These are phyloP conservation scores for Pseudocercospora fijiensis DNA, from an alignment of 2,329 filamentous ascomycete species.

Conservation along the genomic window DNA sequence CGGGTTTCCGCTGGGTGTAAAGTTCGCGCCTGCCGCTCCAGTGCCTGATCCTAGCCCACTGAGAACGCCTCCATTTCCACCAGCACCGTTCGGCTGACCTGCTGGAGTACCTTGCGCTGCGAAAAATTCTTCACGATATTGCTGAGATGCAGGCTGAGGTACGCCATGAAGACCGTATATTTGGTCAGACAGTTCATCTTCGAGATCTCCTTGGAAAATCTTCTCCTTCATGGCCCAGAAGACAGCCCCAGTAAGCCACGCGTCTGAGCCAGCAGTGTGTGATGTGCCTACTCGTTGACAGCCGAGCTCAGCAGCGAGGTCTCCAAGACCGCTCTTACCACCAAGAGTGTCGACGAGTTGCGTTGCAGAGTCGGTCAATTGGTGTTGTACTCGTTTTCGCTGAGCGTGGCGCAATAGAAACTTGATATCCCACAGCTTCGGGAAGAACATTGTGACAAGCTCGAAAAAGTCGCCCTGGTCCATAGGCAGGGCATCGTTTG, in stretches of 20 bases:
- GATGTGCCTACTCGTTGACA: slow-evolving; percentile 83
- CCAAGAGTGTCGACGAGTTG: slow-evolving; percentile 77
- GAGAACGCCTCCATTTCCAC: slow-evolving; percentile 18
- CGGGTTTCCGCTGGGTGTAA: slow-evolving; percentile 26
- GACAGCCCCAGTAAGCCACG: slow-evolving; percentile 85
- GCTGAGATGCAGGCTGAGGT: slow-evolving; percentile 56
- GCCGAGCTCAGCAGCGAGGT: slow-evolving; percentile 88
- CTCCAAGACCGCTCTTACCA: slow-evolving; percentile 86
- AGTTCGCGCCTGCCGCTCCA: slow-evolving; percentile 11
- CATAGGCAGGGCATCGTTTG: slow-evolving; percentile 76
- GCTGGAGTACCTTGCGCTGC: slow-evolving; percentile 45
- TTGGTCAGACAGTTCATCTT: slow-evolving; percentile 78
- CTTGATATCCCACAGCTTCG: slow-evolving; percentile 92
- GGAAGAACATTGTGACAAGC: slow-evolving; percentile 89
- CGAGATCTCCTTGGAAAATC: slow-evolving; percentile 80
- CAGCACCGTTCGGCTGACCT: slow-evolving; percentile 25
- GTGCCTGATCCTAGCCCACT: slow-evolving; percentile 19
- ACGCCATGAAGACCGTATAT: slow-evolving; percentile 84
- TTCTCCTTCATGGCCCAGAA: slow-evolving; percentile 91
- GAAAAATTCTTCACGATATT: slow-evolving; percentile 42
- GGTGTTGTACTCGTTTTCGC: slow-evolving; percentile 36
- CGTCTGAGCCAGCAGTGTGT: slow-evolving; percentile 92
- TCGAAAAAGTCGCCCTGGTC: slow-evolving; percentile 88
- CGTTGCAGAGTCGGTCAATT: slow-evolving; percentile 33
- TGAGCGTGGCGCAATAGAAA: slow-evolving; percentile 89